Conservation (phyloP, 225 moss, liverwort and hornwort genomes). For the Physcomitrium patens region DNA sequence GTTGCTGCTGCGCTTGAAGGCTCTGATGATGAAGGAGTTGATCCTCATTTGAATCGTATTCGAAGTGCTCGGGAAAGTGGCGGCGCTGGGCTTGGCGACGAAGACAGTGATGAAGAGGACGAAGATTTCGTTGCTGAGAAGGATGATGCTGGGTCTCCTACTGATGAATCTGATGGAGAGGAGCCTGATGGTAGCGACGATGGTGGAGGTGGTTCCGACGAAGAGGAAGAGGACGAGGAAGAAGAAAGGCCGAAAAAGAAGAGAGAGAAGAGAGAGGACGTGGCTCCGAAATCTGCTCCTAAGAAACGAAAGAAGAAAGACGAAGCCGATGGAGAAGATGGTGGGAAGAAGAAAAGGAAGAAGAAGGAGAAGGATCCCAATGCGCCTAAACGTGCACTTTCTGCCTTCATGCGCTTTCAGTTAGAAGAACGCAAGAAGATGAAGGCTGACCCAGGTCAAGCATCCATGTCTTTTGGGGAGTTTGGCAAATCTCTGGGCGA, state of each 20-base stretch:
- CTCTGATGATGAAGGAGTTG: conserved; percentile 99
- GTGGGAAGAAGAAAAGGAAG: conserved; percentile 75
- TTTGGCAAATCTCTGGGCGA: conserved; percentile 75
- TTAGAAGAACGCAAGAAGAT: conserved; percentile 81
- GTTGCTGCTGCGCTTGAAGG: conserved; percentile 93
- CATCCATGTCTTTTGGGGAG: conserved; percentile 56
- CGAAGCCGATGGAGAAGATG: conserved; percentile 75
- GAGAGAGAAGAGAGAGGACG: conserved; percentile 72
- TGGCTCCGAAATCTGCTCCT: conserved; percentile 53
- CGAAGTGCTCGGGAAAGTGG: conserved; percentile 85
- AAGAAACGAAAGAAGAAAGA: conserved; percentile 89
- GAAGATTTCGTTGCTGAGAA: conserved; percentile 98
- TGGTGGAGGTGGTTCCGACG: conserved; percentile 60
- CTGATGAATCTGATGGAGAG: conserved; percentile 91
- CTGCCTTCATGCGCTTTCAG: conserved; percentile 84
- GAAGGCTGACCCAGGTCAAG: conserved; percentile 70
- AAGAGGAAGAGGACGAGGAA: conserved; percentile 64
- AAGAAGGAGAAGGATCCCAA: conserved; percentile 95
- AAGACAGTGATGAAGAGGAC: conserved; percentile 98
- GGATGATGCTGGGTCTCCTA: conserved; percentile 97
- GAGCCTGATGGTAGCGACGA: conserved; percentile 87
- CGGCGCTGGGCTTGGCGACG: conserved; percentile 75
- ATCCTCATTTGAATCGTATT: conserved; percentile 97
- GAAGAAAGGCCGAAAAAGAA: conserved; percentile 82
- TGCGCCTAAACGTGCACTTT: conserved; percentile 78